Conservation (phyloP, 1,284 basidiomycete species). For the Leucoagaricus sp. region DNA sequence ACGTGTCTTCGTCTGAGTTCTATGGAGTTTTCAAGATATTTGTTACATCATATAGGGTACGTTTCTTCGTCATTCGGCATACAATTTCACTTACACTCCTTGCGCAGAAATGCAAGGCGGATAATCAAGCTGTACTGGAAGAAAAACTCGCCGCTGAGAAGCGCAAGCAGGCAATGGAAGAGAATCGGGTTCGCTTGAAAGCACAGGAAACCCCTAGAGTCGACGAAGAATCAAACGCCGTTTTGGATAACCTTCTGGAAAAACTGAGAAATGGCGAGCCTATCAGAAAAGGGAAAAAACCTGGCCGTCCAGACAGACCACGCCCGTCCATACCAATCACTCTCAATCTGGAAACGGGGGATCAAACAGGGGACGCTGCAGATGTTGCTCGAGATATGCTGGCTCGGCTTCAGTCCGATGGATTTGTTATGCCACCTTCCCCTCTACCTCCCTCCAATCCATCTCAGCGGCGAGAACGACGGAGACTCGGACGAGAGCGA, state of each 20-base stretch:
- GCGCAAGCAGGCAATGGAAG: conserved; percentile 65
- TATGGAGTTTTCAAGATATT: conserved; percentile 96
- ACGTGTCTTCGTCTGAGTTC: conserved; percentile 82
- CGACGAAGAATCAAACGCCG: conserved; percentile 60
- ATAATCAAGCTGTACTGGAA: conserved; percentile 73
- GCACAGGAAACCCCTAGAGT: conserved; percentile 42
- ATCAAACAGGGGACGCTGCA: conserved; percentile 58
- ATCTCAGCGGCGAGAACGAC: conserved; percentile 30
- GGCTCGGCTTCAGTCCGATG: conserved; percentile 67
- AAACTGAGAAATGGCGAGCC: conserved; percentile 72
- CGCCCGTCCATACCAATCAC: conserved; percentile 41
- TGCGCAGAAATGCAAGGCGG: conserved; percentile 82
- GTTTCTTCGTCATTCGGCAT: neutral
- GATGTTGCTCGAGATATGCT: conserved; percentile 74
- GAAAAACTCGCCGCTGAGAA: conserved; percentile 65
- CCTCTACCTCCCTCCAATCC: conserved; percentile 29
- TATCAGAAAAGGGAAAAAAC: conserved; percentile 58
- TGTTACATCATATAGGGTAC: conserved; percentile 86
- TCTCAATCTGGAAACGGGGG: conserved; percentile 36
- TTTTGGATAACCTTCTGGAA: conserved; percentile 71
- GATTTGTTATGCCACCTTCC: conserved; percentile 43
- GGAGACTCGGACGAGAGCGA: conserved; percentile 33
- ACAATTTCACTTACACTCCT: conserved; percentile 12
- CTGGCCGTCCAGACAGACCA: conserved; percentile 35
- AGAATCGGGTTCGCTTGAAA: conserved; percentile 59